Evolutionary conservation across 257 asterid genomes (phyloP).

Genomic region (Lithospermum erythrorhizon): DNA sequence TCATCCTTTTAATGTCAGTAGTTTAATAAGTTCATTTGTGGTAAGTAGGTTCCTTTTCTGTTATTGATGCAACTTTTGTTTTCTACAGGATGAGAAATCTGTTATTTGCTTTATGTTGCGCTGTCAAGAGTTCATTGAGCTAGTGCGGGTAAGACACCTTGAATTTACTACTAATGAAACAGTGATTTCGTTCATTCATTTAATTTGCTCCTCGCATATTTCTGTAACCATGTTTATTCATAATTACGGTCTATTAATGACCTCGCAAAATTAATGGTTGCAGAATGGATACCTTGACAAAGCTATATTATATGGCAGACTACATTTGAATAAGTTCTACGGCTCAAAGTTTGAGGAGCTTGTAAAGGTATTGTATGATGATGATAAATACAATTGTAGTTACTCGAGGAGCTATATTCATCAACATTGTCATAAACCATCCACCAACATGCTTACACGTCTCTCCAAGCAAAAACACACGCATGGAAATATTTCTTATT

Average conservation of each 20-base stretch:
- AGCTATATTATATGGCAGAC: slow-evolving; percentile 59
- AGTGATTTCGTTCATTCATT: too few relatives aligned
- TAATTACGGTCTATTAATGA: too few relatives aligned
- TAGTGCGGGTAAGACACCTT: slow-evolving; percentile 56
- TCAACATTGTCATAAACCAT: too few relatives aligned
- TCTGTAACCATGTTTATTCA: too few relatives aligned
- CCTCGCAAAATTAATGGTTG: background rate
- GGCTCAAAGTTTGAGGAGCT: too few relatives aligned
- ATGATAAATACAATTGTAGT: too few relatives aligned
- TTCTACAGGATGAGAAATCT: slow-evolving; percentile 65
- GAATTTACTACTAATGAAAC: background rate
- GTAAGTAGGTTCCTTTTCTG: background rate
- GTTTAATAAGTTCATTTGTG: background rate
- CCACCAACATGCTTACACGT: background rate
- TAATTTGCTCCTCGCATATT: too few relatives aligned
- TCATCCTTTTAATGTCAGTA: background rate
- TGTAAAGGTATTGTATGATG: too few relatives aligned
- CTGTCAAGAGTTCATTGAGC: slow-evolving; percentile 80
- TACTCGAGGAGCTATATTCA: too few relatives aligned
- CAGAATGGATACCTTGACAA: slow-evolving; percentile 75
- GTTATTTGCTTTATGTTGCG: slow-evolving; percentile 66
- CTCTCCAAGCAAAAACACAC: background rate
- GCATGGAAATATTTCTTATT: too few relatives aligned
- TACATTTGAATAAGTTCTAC: too few relatives aligned
- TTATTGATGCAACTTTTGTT: slow-evolving; percentile 10